phyloP scores from a whole-genome alignment of 345 rosid species.

The Aquilaria yunnanensis region DNA sequence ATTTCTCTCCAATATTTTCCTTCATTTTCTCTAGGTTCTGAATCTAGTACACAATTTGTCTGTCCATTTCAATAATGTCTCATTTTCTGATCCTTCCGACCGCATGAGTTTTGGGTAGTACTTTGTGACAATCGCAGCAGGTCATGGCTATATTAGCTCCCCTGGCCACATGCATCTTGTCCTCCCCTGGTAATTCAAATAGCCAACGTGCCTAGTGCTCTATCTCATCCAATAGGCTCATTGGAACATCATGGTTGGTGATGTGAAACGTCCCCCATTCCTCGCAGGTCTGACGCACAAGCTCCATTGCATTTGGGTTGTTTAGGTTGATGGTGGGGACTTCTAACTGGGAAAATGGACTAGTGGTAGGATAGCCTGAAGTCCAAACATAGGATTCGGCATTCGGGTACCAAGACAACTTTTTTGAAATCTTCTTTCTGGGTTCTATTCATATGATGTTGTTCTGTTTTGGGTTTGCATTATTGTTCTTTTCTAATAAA shows the following conservation, averaged over 20 bases:
- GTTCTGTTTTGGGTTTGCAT: too few relatives aligned
- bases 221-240: neutral
- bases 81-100: neutral
- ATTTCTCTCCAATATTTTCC: too few relatives aligned
- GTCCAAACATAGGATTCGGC: too few relatives aligned
- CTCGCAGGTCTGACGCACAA: neutral
- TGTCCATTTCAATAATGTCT: too few relatives aligned
- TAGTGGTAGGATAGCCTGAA: too few relatives aligned
- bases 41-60: too few relatives aligned
- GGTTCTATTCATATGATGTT: too few relatives aligned
- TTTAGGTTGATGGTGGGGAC: neutral
- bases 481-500: too few relatives aligned
- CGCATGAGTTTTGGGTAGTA: neutral
- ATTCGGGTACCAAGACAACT: too few relatives aligned
- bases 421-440: too few relatives aligned
- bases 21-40: too few relatives aligned
- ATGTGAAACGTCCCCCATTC: neutral
- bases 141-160: neutral
- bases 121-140: neutral
- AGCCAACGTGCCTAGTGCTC: neutral
- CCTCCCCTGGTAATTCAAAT: neutral
- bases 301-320: neutral
- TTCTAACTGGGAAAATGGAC: neutral
- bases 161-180: neutral
- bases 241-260: neutral